A percentile compares a stretch with the other conserved stretches of the same genome.
These are phyloP conservation scores for Zygosaccharomyces lentus DNA, from an alignment of 805 yeast genomes.

Conservation along the genomic window DNA sequence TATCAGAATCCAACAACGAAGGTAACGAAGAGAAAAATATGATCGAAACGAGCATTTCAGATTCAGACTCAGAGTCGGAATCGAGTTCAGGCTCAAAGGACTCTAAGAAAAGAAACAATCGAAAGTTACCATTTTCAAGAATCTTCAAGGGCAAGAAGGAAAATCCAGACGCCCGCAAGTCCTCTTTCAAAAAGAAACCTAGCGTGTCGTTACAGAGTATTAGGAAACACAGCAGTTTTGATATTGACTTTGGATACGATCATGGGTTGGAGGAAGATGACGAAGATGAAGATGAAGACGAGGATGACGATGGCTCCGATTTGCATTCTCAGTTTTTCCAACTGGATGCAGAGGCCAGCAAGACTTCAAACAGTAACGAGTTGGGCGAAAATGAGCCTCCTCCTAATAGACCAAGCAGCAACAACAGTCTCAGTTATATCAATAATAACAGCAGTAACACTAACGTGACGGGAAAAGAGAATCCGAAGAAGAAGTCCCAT, in stretches of 20 bases:
- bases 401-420: slow-evolving; percentile 9
- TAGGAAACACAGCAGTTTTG: slow-evolving; percentile 17
- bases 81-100: slow-evolving; percentile 5
- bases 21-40: not conserved
- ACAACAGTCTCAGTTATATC: slow-evolving; percentile 7
- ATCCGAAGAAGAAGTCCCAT: slow-evolving; percentile 15
- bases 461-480: slow-evolving; percentile 5
- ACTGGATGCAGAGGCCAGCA: slow-evolving; percentile 12
- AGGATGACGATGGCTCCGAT: slow-evolving; percentile 23
- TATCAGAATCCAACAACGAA: not conserved
- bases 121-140: slow-evolving; percentile 24
- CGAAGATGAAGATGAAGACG: slow-evolving; percentile 34
- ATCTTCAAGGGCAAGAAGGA: slow-evolving; percentile 25
- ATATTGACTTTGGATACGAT: slow-evolving; percentile 32
- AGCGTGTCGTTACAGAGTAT: slow-evolving; percentile 2
- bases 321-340: slow-evolving; percentile 26
- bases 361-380: slow-evolving; percentile 5
- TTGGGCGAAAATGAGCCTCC: slow-evolving; percentile 6
- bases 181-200: slow-evolving; percentile 4
- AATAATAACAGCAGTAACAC: slow-evolving; percentile 6
- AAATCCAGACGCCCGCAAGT: slow-evolving; percentile 5
- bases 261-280: slow-evolving; percentile 32
- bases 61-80: slow-evolving; percentile 18
- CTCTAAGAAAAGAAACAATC: slow-evolving; percentile 12
- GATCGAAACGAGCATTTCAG: slow-evolving; percentile 4